Base-by-base conservation (phyloP, 2,329 filamentous ascomycete species). In the Acrocalymma vagum region DNA sequence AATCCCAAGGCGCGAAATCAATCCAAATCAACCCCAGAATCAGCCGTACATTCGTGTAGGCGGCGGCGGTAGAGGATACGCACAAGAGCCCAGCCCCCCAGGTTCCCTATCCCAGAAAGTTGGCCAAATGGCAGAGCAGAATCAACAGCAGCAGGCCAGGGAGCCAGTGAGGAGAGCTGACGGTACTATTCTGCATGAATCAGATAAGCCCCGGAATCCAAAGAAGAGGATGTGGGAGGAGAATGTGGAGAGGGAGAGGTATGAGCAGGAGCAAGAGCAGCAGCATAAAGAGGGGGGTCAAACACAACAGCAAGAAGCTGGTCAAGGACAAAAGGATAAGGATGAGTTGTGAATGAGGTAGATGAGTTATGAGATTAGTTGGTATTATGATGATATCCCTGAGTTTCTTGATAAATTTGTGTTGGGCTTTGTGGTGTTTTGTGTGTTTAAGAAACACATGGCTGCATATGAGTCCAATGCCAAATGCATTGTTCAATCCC, bases 161-260 rank as follows among this genome's bases (percentile, higher is more conserved):
- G 60, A 63, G 3, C 61, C 54, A 16, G 67, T 66, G 22, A 63
- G 63, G 28, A 67, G 66, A 44, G 75, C 74, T 1, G 76, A 77
- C 47, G 76, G 79, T 20, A 68, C 69, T 14, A 73, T 74, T 3
- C 63, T 78, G 34, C 47, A 72, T 42, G 59, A 75, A 47, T 66
- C 60, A 18, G 65, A 64, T 51, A 66, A 56, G 50, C 70, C 65
- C 17, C 57, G 63, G 18, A 85, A 85, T 62, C 79, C 80, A 6
- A 84, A 79, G 72, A 85, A 85, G 72, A 78, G 81, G 69, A 78
- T 79, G 69, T 83, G 81, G 73, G 81, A 84, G 51, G 80, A 80
- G 42, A 35, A 58, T 42, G 61, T 63, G 9, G 66, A 71, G 50
- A 59, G 50, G 17, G 52, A 38, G 33, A 69, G 62, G 48, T 44